A percentile compares a stretch with the other conserved stretches of the same genome.
These are phyloP conservation scores for Diaporthe sp. DNA, from an alignment of 2,329 filamentous ascomycete genomes.

Conservation along the genomic window DNA sequence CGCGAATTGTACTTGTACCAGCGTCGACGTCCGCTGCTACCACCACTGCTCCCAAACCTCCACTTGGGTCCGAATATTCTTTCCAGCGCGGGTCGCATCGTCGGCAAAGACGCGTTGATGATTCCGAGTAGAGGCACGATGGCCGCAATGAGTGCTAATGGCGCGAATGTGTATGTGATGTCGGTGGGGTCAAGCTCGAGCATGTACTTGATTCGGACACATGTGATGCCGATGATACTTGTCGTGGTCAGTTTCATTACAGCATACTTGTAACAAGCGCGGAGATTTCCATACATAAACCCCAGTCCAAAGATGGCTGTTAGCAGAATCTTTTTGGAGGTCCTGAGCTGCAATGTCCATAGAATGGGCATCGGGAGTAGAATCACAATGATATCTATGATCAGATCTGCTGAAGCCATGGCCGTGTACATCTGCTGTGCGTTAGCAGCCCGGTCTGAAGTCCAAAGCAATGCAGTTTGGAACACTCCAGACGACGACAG, in stretches of 20 bases:
- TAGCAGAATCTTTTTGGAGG: slow-evolving; percentile 3
- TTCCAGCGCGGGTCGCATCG: not conserved
- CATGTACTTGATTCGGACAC: slow-evolving; percentile 24
- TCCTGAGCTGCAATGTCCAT: slow-evolving; percentile 6
- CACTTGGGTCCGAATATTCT: not conserved
- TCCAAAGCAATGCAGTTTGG: not conserved
- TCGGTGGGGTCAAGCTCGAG: slow-evolving; percentile 11
- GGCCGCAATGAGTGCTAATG: slow-evolving; percentile 11
- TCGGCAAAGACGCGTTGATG: slow-evolving; percentile 3
- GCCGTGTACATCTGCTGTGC: slow-evolving; percentile 13
- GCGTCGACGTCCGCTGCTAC: not conserved
- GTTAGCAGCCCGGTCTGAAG: not conserved
- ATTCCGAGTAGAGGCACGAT: slow-evolving; percentile 25
- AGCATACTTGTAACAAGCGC: not conserved
- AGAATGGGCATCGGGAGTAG: slow-evolving; percentile 25
- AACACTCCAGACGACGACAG: not conserved
- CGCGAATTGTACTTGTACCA: slow-evolving; percentile 1
- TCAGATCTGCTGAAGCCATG: slow-evolving; percentile 25
- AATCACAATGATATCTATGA: slow-evolving; percentile 24
- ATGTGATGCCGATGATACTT: slow-evolving; percentile 13
- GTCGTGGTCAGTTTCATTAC: not conserved
- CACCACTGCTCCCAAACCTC: not conserved
- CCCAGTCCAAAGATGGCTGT: slow-evolving; percentile 23
- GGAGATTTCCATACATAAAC: not conserved
- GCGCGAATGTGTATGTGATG: slow-evolving; percentile 16